These are phyloP conservation scores for Kurtzmaniella cleridarum DNA, from an alignment of 805 yeast species.

Conservation along the genomic window DNA sequence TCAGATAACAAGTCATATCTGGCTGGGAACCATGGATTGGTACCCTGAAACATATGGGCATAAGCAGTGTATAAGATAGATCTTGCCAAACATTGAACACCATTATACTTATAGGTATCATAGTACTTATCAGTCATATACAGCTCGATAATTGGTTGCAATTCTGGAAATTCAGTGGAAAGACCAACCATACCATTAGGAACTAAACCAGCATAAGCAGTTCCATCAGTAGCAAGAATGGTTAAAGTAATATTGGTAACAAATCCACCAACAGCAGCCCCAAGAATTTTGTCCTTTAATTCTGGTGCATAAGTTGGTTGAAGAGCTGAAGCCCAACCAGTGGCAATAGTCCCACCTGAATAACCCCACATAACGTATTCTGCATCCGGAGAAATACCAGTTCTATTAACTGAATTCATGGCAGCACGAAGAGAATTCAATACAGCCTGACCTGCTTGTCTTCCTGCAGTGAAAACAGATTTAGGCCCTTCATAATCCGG, in stretches of 20 bases:
- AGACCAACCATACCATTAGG: conserved; percentile 17
- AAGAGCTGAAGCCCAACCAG: conserved; percentile 33
- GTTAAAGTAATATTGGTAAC: conserved; percentile 17
- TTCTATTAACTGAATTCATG: conserved; percentile 10
- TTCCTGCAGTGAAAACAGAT: conserved; percentile 27
- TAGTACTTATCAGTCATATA: background rate
- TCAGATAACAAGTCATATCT: conserved; percentile 4
- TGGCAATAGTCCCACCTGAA: conserved; percentile 35
- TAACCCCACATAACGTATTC: conserved; percentile 28
- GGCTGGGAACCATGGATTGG: conserved; percentile 3
- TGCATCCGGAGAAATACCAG: conserved; percentile 16
- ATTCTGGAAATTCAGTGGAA: conserved; percentile 15
- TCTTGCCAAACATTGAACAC: background rate
- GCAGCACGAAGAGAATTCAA: conserved; percentile 28
- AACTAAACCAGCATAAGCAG: conserved; percentile 15
- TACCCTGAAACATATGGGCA: conserved; percentile 1
- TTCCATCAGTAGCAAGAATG: conserved; percentile 13
- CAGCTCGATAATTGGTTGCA: conserved; percentile 3
- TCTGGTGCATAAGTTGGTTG: conserved; percentile 36
- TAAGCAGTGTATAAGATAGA: conserved; percentile 1
- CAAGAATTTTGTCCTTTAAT: conserved; percentile 16
- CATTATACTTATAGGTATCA: background rate
- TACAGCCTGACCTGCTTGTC: conserved; percentile 23
- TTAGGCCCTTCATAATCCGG: conserved; percentile 34
- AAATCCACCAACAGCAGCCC: conserved; percentile 23